Percentiles rank a stretch among this genome's conserved stretches.
Evolutionary conservation across 345 rosid species (phyloP).

Genomic region (Eucalyptus virginea): DNA sequence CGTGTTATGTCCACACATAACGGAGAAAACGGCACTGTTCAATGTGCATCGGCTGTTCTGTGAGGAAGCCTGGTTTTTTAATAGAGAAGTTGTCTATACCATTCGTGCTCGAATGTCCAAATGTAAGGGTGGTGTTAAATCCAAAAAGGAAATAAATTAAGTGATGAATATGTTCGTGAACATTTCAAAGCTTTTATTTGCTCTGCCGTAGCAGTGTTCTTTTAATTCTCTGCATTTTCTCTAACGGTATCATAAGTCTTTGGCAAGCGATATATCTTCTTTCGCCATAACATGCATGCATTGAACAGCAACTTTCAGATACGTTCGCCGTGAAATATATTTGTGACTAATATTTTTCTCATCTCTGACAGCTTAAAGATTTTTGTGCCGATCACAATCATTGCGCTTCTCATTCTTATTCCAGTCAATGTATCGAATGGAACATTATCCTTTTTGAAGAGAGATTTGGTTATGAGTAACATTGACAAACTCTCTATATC

Average conservation of each 20-base stretch:
- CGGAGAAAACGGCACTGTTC: not conserved
- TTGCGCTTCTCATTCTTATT: conserved; percentile 71
- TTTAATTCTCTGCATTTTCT: not conserved
- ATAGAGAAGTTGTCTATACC: not conserved
- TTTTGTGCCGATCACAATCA: conserved; percentile 61
- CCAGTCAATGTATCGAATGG: conserved; percentile 96
- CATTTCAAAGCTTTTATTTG: not conserved
- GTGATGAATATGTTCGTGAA: not conserved
- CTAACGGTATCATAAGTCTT: not conserved
- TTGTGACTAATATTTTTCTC: not conserved
- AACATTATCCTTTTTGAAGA: conserved; percentile 62
- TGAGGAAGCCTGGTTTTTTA: not conserved
- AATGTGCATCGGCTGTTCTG: not conserved
- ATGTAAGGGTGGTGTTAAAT: not conserved
- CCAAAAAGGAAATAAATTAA: not conserved
- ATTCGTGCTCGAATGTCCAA: not conserved
- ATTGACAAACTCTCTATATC: conserved; percentile 96
- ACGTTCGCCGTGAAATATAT: not conserved
- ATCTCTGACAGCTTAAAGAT: conserved; percentile 67
- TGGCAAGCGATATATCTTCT: not conserved
- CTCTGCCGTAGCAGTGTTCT: not conserved
- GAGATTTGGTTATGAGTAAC: conserved; percentile 76
- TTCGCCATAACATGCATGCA: not conserved
- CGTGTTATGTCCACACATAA: not conserved
- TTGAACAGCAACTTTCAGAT: not conserved